Evolutionary conservation across 108 stramenopile species (phyloP), one percentile per base, ranked within the genome.

Genomic region (Cyclotella kingstonii): DNA sequence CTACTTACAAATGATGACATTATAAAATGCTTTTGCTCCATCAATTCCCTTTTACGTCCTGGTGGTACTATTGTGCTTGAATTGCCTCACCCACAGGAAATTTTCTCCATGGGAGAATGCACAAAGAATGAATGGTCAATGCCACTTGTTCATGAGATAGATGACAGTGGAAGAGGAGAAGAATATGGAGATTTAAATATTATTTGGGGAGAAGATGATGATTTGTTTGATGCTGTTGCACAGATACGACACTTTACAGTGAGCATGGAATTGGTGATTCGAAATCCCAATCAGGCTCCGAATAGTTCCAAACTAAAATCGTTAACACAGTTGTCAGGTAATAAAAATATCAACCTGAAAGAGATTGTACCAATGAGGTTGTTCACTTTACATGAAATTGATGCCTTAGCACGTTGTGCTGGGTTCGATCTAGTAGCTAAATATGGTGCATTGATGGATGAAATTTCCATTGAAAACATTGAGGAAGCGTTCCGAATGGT

Each of bases 321-420:
- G 5, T 29, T 55, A 15, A 60, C 51, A 25, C 50, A 25, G 45
- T 41, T 66, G 63, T 40, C 41, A 5, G 14, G 28, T 23, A 41
- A 62, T 53, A 65, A 54, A 12, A 39, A 64, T 51, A 68, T 75
- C 34, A 78, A 47, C 17, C 70, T 92, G 11, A 78, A 69, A 31
- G 82, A 87, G 50, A 66, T 87, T 36, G 91, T 92, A 5, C 91
- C 91, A 9, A 64, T 86, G 79, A 70, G 87, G 31, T 67, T 83
- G n/a, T 92, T 87, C 55, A 89, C 91, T 17, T 67, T 81, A 27
- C 91, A 92, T 81, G 91, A 92, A 67, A 84, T 92, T 34, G 70
- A 84, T 68, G 73, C 77, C 11, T 51, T 92, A 25, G 87, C 87
- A 5, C 35, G 71, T 53, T 71, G 69, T 39, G 48, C 81, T 31